Percentiles rank a stretch among this genome's conserved stretches.
phyloP scores from a whole-genome alignment of 139 green algal species.

The Mesotaenium endlicherianum region DNA sequence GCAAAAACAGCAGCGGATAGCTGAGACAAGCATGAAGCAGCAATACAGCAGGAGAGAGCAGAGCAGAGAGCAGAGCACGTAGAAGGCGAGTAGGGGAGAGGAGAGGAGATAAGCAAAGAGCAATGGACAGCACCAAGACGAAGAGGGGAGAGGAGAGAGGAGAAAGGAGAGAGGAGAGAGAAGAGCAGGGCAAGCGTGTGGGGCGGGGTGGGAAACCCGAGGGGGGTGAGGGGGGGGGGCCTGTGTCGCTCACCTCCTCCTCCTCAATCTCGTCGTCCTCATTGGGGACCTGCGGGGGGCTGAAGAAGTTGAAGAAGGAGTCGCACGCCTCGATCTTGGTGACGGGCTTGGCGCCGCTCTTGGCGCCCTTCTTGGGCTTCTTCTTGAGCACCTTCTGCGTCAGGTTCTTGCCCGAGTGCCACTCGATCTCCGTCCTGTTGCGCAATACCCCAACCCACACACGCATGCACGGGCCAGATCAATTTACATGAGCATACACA shows the following conservation, averaged over 20 bases:
- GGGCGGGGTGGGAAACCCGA: background rate
- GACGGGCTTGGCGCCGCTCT: conserved; percentile 68
- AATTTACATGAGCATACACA: too few species aligned
- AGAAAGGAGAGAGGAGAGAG: background rate
- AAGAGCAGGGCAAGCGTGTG: background rate
- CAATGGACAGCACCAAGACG: background rate
- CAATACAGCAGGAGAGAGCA: background rate
- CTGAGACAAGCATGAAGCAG: background rate
- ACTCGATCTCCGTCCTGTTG: conserved; percentile 80
- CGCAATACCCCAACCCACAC: too few species aligned
- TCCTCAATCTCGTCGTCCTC: conserved; percentile 79
- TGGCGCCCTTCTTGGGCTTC: conserved; percentile 84
- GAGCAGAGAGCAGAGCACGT: background rate
- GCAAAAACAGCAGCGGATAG: background rate
- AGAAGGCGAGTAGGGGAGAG: background rate
- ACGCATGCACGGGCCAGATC: too few species aligned
- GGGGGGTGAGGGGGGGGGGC: background rate
- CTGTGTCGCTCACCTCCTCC: too few species aligned
- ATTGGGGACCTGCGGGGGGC: conserved; percentile 75
- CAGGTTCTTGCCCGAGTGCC: conserved; percentile 85
- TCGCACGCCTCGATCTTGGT: conserved; percentile 84
- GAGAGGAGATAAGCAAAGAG: background rate
- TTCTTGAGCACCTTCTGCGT: conserved; percentile 94
- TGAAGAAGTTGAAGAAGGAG: conserved; percentile 96
- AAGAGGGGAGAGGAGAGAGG: background rate